A percentile compares a stretch with the other conserved stretches of the same genome.
Evolutionary conservation across 805 yeast species (phyloP).

Genomic region (Brettanomyces nanus): DNA sequence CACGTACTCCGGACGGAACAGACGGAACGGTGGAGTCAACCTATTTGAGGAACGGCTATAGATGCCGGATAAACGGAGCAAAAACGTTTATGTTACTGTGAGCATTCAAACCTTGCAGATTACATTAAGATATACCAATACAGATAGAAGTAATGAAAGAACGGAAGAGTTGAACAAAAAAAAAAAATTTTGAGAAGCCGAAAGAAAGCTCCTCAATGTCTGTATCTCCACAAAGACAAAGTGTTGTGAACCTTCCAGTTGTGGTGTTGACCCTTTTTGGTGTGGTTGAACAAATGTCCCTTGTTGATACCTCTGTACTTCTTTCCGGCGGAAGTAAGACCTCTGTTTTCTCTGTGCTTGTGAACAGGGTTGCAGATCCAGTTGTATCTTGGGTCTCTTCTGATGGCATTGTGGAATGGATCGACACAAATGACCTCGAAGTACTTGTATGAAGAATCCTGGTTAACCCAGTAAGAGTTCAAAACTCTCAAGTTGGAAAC

Average conservation of each 20-base stretch:
- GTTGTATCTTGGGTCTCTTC: conserved; percentile 98
- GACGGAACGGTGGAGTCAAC: too few relatives aligned
- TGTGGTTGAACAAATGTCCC: conserved; percentile 99
- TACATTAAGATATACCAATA: too few relatives aligned
- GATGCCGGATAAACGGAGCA: too few relatives aligned
- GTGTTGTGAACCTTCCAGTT: conserved; percentile 99
- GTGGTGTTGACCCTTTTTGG: conserved; percentile 97
- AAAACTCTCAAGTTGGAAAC: conserved; percentile 98
- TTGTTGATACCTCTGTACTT: conserved; percentile 99
- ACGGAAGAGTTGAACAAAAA: background rate
- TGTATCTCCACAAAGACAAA: conserved; percentile 98
- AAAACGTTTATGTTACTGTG: too few relatives aligned
- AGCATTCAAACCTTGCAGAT: too few relatives aligned
- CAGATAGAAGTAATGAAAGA: conserved; percentile 1
- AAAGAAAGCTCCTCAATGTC: conserved; percentile 43
- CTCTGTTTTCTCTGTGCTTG: conserved; percentile 99
- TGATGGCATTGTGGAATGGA: conserved; percentile 97
- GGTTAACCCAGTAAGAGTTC: conserved; percentile 99
- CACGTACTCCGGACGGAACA: too few relatives aligned
- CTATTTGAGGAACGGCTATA: too few relatives aligned
- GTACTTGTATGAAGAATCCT: conserved; percentile 99
- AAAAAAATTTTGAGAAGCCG: background rate
- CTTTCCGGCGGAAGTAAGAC: conserved; percentile 97
- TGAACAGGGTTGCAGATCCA: conserved; percentile 99
- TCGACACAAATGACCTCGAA: conserved; percentile 96